phyloP scores from a whole-genome alignment of 2,329 filamentous ascomycete genomes.

The Chrysosporium keratinophilum region DNA sequence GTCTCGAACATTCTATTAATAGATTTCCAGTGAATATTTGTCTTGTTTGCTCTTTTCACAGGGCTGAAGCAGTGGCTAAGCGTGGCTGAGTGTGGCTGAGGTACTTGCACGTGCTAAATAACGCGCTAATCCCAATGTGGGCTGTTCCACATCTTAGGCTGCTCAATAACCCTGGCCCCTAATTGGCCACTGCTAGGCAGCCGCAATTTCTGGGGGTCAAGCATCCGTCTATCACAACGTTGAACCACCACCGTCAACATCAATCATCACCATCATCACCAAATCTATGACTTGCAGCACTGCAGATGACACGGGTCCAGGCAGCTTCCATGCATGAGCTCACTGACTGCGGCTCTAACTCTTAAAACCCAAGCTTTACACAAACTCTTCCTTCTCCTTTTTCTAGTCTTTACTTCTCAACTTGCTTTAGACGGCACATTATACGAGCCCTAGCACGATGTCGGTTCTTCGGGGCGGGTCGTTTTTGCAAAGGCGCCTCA shows the following conservation, averaged over 20 bases:
- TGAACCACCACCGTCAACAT: neutral
- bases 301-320: neutral
- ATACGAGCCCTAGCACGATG: slow-evolving; percentile 23
- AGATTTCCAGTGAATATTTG: neutral
- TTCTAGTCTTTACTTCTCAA: neutral
- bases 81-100: neutral
- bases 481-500: slow-evolving; percentile 42
- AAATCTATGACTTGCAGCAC: neutral
- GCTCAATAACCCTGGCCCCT: neutral
- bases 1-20: no score
- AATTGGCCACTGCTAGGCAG: slow-evolving; percentile 6
- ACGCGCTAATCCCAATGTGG: neutral
- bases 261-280: neutral
- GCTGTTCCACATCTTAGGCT: slow-evolving; percentile 2
- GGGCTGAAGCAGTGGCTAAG: neutral
- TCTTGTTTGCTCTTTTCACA: neutral
- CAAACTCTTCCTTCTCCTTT: neutral
- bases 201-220: neutral
- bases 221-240: no score
- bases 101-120: neutral
- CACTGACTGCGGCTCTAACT: neutral
- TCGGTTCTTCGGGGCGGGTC: slow-evolving; percentile 38
- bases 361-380: neutral
- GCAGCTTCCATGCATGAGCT: neutral
- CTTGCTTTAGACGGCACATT: neutral